Percentiles rank a stretch among this genome's conserved stretches.
phyloP scores from a whole-genome alignment of 2,329 filamentous ascomycete species.

The Alternaria angustiovoidea region DNA sequence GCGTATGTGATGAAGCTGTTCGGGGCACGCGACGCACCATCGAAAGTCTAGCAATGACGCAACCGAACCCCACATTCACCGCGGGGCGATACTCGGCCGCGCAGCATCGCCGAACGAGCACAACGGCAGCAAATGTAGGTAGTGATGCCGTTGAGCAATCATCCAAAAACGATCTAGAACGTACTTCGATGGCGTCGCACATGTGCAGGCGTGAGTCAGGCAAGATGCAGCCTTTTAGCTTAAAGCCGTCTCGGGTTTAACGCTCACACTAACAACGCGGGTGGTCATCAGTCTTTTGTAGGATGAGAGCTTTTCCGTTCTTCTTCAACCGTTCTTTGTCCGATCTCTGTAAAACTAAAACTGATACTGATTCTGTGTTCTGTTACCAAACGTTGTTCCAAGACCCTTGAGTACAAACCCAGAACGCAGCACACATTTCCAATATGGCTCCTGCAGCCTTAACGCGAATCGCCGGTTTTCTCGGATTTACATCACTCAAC shows the following conservation, averaged over 20 bases:
- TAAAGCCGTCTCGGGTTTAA: slow-evolving; percentile 25
- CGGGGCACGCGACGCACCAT: background rate
- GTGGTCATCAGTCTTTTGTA: slow-evolving; percentile 13
- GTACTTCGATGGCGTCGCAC: background rate
- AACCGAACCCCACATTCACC: slow-evolving; percentile 4
- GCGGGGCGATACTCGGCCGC: slow-evolving; percentile 13
- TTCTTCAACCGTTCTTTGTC: slow-evolving; percentile 18
- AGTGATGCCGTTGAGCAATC: background rate
- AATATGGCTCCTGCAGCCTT: slow-evolving; percentile 30
- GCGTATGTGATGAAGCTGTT: background rate
- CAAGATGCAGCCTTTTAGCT: background rate
- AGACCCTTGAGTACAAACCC: background rate
- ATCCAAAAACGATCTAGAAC: slow-evolving; percentile 8
- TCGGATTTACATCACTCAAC: slow-evolving; percentile 44
- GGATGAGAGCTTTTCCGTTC: slow-evolving; percentile 10
- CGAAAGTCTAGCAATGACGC: slow-evolving; percentile 1
- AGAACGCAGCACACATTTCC: background rate
- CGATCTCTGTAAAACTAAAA: background rate
- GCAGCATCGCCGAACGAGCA: slow-evolving; percentile 5
- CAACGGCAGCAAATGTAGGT: slow-evolving; percentile 1
- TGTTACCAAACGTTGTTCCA: background rate
- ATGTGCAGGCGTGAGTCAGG: slow-evolving; percentile 16
- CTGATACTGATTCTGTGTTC: background rate
- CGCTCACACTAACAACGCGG: slow-evolving; percentile 17
- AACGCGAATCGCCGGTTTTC: slow-evolving; percentile 36